These are phyloP conservation scores for Nicotiana tomentosiformis DNA, from an alignment of 257 asterid species.

Conservation along the genomic window DNA sequence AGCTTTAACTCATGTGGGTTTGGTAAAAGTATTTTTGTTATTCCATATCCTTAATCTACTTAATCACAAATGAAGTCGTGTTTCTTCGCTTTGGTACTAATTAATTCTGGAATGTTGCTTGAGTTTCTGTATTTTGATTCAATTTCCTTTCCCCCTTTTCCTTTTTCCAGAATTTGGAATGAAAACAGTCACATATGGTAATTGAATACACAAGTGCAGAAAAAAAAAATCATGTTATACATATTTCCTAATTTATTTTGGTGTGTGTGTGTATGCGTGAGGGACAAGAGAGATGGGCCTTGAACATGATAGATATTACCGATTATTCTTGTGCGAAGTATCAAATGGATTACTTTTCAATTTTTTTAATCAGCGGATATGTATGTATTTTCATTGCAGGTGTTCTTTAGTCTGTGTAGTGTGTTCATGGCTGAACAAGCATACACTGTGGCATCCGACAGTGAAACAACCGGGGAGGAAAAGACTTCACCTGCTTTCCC, in stretches of 20 bases:
- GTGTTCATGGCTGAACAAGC: conserved; percentile 65
- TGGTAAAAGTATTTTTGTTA: background rate
- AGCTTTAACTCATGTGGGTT: background rate
- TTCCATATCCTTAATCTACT: background rate
- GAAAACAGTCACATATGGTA: background rate
- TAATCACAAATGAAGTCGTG: background rate
- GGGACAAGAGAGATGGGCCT: background rate
- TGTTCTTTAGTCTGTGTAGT: background rate
- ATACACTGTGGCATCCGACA: conserved; percentile 79
- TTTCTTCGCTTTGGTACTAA: background rate
- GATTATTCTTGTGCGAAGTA: background rate
- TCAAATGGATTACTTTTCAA: background rate
- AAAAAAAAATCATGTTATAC: background rate
- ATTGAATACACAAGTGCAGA: background rate
- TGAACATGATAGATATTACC: background rate
- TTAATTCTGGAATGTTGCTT: background rate
- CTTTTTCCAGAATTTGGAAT: background rate
- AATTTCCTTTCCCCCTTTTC: background rate
- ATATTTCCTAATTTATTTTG: too few relatives aligned
- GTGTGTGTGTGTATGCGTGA: background rate
- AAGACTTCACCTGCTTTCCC: conserved; percentile 40
- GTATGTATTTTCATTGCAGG: conserved; percentile 14
- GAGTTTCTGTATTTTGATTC: background rate
- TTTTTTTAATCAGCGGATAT: background rate
- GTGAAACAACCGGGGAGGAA: conserved; percentile 76